Conservation (phyloP, 2,329 filamentous ascomycete species). For the Orbilia ellipsospora region DNA sequence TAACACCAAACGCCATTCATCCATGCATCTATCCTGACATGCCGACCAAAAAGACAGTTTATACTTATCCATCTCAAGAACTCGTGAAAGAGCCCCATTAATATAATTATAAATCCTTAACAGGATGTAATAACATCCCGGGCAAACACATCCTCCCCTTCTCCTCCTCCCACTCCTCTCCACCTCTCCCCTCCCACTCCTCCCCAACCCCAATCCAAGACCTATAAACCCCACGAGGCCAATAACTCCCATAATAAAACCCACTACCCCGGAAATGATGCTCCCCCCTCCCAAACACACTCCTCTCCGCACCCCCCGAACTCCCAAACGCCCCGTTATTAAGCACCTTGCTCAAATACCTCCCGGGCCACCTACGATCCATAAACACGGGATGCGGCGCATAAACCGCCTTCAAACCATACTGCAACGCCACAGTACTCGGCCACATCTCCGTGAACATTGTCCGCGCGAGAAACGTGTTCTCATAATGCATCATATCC, state of each 20-base stretch:
- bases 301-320: constrained; percentile 76
- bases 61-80: too few species aligned
- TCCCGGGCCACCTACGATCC: constrained; percentile 84
- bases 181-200: constrained; percentile 69
- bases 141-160: constrained; percentile 88
- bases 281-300: constrained; percentile 83
- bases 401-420: constrained; percentile 91
- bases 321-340: constrained; percentile 82
- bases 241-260: constrained; percentile 91
- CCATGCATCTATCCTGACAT: background rate
- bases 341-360: constrained; percentile 80
- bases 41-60: background rate
- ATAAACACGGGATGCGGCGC: constrained; percentile 89
- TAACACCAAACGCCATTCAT: too few species aligned
- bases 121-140: constrained; percentile 87
- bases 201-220: constrained; percentile 81
- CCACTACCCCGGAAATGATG: constrained; percentile 87
- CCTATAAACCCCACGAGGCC: constrained; percentile 82
- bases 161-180: constrained; percentile 65
- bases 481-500: constrained; percentile 89
- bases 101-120: constrained; percentile 70
- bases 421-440: constrained; percentile 84
- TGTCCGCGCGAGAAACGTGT: constrained; percentile 82
- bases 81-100: too few species aligned
- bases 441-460: constrained; percentile 99